A percentile compares a stretch with the other conserved stretches of the same genome.
phyloP scores from a whole-genome alignment of 2,329 filamentous ascomycete genomes.

The Pseudogymnoascus pannorum region DNA sequence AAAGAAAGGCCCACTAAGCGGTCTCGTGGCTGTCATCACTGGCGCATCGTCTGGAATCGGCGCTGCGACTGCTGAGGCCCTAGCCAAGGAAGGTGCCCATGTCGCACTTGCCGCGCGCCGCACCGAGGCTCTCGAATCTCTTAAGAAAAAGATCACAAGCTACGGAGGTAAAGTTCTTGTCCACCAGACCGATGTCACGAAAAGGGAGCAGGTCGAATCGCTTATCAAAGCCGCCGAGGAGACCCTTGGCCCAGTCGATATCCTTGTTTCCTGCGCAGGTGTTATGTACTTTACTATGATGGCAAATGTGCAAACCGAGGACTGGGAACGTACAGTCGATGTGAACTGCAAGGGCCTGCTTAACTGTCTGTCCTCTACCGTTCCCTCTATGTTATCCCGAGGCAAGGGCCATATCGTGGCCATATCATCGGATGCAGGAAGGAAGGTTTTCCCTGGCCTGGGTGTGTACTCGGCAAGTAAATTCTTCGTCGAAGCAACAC shows the following conservation, averaged over 20 bases:
- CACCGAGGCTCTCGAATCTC: conserved; percentile 56
- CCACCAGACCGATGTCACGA: conserved; percentile 66
- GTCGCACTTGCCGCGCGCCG: conserved; percentile 67
- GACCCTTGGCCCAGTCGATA: conserved; percentile 65
- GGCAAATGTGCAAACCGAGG: conserved; percentile 63
- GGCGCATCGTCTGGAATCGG: conserved; percentile 76
- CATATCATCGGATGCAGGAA: conserved; percentile 74
- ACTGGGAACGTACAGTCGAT: conserved; percentile 77
- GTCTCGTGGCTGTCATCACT: conserved; percentile 67
- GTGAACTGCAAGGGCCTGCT: conserved; percentile 81
- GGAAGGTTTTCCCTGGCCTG: conserved; percentile 73
- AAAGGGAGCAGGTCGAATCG: conserved; percentile 55
- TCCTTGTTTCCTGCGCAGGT: conserved; percentile 71
- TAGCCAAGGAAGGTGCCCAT: conserved; percentile 64
- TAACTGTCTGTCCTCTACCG: conserved; percentile 60
- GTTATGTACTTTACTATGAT: conserved; percentile 91
- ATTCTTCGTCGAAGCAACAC: conserved; percentile 76
- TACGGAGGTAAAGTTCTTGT: conserved; percentile 59
- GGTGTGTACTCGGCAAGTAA: conserved; percentile 79
- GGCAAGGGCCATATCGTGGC: conserved; percentile 67
- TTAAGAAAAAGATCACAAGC: conserved; percentile 53
- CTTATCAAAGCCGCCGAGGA: conserved; percentile 53
- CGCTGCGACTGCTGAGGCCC: conserved; percentile 61
- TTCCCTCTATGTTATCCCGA: conserved; percentile 65
- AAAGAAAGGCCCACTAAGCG: conserved; percentile 52